Conservation (phyloP, 495 filamentous ascomycete species). For the Hyaloscypha bicolor region DNA sequence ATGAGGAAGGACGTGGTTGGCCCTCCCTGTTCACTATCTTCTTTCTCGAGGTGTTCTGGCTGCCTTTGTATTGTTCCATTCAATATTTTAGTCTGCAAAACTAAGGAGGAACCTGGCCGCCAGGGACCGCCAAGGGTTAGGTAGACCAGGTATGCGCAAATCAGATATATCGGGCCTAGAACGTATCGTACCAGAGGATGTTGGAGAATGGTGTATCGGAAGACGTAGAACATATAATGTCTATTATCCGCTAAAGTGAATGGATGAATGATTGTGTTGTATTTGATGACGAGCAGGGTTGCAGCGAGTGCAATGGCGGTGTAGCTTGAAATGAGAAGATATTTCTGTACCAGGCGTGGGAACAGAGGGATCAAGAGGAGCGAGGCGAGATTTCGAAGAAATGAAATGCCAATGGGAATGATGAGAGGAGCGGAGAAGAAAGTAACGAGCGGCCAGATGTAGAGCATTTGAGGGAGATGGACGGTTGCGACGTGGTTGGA, state of each 20-base stretch:
- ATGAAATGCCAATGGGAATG: conserved; percentile 47
- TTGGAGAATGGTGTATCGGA: conserved; percentile 74
- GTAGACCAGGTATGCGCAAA: conserved; percentile 64
- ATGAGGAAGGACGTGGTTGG: conserved; percentile 39
- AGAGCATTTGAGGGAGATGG: conserved; percentile 91
- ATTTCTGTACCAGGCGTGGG: conserved; percentile 15
- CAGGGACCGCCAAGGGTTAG: conserved; percentile 24
- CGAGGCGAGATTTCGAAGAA: conserved; percentile 12
- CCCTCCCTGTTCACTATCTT: conserved; percentile 2
- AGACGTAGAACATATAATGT: conserved; percentile 96
- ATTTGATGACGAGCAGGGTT: conserved; percentile 63
- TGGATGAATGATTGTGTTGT: conserved; percentile 93
- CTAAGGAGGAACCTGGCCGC: neutral
- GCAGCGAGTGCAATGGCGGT: conserved; percentile 35
- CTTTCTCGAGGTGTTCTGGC: neutral
- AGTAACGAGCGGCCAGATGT: conserved; percentile 84
- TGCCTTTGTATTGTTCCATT: neutral
- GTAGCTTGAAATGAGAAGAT: conserved; percentile 29
- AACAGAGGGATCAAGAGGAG: conserved; percentile 12
- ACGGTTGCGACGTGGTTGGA: conserved; percentile 87
- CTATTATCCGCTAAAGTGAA: conserved; percentile 96
- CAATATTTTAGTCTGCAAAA: neutral
- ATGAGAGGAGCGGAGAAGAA: conserved; percentile 90
- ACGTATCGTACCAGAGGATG: conserved; percentile 67
- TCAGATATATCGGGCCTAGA: conserved; percentile 63